phyloP scores from a whole-genome alignment of 2,329 filamentous ascomycete genomes.

The Thielaviopsis euricoi region DNA sequence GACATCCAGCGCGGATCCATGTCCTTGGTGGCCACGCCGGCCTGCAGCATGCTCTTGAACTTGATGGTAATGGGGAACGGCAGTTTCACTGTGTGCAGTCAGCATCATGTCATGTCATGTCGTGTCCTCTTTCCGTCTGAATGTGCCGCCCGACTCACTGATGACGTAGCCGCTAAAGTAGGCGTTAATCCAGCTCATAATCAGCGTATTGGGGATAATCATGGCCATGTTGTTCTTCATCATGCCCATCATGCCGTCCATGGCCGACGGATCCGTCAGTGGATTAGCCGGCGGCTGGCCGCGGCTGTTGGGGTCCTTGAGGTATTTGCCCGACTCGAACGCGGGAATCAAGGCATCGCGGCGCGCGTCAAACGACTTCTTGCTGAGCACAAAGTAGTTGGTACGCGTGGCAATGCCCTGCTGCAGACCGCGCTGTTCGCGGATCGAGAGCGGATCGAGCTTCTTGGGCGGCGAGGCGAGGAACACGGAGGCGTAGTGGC shows the following conservation, averaged over 20 bases:
- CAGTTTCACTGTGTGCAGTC: constrained; percentile 55
- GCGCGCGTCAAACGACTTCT: constrained; percentile 58
- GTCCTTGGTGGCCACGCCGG: constrained; percentile 86
- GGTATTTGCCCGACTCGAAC: constrained; percentile 71
- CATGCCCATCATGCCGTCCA: constrained; percentile 99
- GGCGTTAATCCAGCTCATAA: constrained; percentile 99
- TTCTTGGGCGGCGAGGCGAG: constrained; percentile 76
- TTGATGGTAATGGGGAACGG: constrained; percentile 95
- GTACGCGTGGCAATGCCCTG: constrained; percentile 71
- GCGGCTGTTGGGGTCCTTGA: constrained; percentile 75
- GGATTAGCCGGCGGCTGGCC: constrained; percentile 85
- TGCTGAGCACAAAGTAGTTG: constrained; percentile 67
- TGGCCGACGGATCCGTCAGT: constrained; percentile 84
- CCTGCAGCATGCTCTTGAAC: constrained; percentile 99
- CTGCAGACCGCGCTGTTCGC: constrained; percentile 72
- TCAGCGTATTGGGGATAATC: constrained; percentile 97
- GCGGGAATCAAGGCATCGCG: constrained; percentile 67
- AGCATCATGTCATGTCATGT: neutral
- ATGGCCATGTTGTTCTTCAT: constrained; percentile 99
- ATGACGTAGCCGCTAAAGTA: constrained; percentile 98
- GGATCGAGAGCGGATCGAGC: constrained; percentile 55
- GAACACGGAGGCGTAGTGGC: constrained; percentile 89
- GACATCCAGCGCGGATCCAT: constrained; percentile 98
- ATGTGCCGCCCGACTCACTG: constrained; percentile 40
- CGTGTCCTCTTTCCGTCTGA: neutral